These are phyloP conservation scores for Boletus subcaerulescens DNA, from an alignment of 768 basidiomycete genomes.

Conservation along the genomic window DNA sequence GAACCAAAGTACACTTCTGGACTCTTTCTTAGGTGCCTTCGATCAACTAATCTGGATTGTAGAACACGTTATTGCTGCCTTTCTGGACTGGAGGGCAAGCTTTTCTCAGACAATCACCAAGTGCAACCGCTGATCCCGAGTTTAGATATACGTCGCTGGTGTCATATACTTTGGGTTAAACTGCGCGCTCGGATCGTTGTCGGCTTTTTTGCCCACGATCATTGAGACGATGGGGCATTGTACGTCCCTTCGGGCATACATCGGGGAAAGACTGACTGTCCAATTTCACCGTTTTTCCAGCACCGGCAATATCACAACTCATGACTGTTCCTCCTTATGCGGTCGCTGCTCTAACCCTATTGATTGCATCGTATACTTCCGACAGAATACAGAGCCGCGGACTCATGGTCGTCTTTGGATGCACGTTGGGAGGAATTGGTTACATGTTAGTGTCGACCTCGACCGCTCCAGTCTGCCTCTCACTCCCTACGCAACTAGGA, in stretches of 20 bases:
- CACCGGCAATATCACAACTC: slow-evolving; percentile 44
- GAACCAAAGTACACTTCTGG: slow-evolving; percentile 33
- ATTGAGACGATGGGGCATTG: slow-evolving; percentile 49
- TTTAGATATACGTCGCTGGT: slow-evolving; percentile 44
- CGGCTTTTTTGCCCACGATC: slow-evolving; percentile 55
- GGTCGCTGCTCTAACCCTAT: slow-evolving; percentile 37
- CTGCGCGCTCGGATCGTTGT: slow-evolving; percentile 46
- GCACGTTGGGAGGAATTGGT: slow-evolving; percentile 38
- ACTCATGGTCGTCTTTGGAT: slow-evolving; percentile 28
- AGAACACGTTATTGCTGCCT: slow-evolving; percentile 44
- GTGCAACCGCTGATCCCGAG: slow-evolving; percentile 3
- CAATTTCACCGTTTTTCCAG: slow-evolving; percentile 21
- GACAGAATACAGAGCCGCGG: slow-evolving; percentile 47
- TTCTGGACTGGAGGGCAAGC: slow-evolving; percentile 45
- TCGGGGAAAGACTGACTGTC: neutral
- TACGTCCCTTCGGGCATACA: slow-evolving; percentile 19
- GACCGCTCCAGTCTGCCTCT: neutral
- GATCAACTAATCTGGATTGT: neutral
- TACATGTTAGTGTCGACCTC: slow-evolving; percentile 34
- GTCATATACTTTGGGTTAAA: slow-evolving; percentile 49
- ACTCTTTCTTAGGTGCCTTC: neutral
- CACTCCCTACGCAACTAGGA: slow-evolving; percentile 3
- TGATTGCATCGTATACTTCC: slow-evolving; percentile 38
- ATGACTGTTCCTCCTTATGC: slow-evolving; percentile 57
- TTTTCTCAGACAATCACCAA: neutral